These are phyloP conservation scores for Trametes hirsuta DNA, from an alignment of 1,284 basidiomycete genomes.

Conservation along the genomic window DNA sequence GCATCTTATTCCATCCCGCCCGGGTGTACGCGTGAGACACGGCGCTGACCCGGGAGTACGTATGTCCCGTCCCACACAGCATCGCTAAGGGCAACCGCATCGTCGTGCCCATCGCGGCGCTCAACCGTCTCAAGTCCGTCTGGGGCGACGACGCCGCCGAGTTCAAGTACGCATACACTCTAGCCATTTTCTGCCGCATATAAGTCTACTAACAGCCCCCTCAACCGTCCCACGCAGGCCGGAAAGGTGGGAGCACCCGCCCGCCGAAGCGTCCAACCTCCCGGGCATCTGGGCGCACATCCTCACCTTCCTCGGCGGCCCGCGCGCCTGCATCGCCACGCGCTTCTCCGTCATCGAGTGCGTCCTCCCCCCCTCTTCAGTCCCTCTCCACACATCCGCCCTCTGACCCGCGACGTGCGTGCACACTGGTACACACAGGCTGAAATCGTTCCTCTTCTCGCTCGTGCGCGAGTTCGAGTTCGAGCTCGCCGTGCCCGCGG, in stretches of 20 bases:
- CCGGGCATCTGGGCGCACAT: conserved; percentile 64
- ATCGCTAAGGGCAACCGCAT: conserved; percentile 50
- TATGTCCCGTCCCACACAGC: conserved; percentile 3
- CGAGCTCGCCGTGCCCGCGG: neutral
- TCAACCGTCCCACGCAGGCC: too few relatives aligned
- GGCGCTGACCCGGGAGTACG: too few relatives aligned
- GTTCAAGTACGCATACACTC: conserved; percentile 44
- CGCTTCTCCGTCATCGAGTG: conserved; percentile 71
- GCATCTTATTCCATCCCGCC: too few relatives aligned
- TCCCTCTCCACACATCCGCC: too few relatives aligned
- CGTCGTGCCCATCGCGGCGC: conserved; percentile 48
- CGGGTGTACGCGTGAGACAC: too few relatives aligned
- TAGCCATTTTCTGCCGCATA: too few relatives aligned
- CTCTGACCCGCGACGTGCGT: too few relatives aligned
- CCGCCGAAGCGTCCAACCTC: conserved; percentile 46
- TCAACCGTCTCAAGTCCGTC: conserved; percentile 49
- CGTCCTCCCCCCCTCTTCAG: conserved; percentile 16
- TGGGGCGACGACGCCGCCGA: conserved; percentile 61
- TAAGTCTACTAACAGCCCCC: too few relatives aligned
- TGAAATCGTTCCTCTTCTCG: conserved; percentile 2
- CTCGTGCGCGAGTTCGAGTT: conserved; percentile 18
- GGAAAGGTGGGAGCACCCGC: conserved; percentile 35
- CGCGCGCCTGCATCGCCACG: conserved; percentile 69
- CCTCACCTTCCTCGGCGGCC: conserved; percentile 64
- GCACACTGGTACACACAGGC: neutral